Conservation (phyloP, 176 grass and related monocot genomes). For the Saccharum officinarum region DNA sequence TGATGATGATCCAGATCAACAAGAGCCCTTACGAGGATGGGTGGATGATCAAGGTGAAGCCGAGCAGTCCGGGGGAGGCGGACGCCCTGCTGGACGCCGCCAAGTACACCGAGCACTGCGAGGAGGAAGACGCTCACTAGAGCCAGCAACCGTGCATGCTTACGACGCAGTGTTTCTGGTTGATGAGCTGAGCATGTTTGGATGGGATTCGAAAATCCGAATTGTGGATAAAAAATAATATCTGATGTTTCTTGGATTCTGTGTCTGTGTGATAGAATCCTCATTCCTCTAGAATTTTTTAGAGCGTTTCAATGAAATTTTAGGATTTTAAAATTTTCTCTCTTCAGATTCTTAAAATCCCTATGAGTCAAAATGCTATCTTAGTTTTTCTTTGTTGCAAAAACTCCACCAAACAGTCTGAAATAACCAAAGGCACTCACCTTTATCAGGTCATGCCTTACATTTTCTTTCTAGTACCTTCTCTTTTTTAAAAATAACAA, state of each 20-base stretch:
- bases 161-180: not conserved
- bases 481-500: not conserved
- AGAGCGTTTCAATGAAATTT: not conserved
- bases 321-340: not conserved
- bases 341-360: too few relatives aligned
- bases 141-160: not conserved
- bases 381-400: not conserved
- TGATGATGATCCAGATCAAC: constrained; percentile 58
- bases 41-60: constrained; percentile 99
- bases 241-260: not conserved
- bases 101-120: constrained; percentile 86
- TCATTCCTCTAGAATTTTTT: not conserved
- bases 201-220: not conserved
- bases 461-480: not conserved
- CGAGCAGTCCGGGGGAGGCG: constrained; percentile 64
- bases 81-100: constrained; percentile 58
- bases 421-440: too few relatives aligned
- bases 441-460: not conserved
- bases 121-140: constrained; percentile 98
- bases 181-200: not conserved
- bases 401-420: not conserved
- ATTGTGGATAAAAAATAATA: not conserved
- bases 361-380: too few relatives aligned
- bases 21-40: constrained; percentile 81
- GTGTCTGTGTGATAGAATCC: not conserved